phyloP scores from a whole-genome alignment of 139 green algal genomes.

The Tetradesmus obliquus region DNA sequence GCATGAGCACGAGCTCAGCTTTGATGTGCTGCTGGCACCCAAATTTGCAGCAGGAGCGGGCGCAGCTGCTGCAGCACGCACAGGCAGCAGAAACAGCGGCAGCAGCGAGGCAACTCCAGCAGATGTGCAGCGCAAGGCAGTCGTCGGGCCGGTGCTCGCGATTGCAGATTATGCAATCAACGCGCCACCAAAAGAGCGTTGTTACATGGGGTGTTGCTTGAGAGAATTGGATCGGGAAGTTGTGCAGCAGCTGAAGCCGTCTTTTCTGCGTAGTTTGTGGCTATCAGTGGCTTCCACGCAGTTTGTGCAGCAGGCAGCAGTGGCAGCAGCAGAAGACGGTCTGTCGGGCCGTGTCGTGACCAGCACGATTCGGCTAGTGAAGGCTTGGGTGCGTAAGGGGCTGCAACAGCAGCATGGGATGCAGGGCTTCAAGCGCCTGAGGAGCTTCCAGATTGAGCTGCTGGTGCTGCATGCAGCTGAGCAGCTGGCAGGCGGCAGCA shows the following conservation, averaged over 20 bases:
- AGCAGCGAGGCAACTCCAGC: background rate
- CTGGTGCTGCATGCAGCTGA: slow-evolving; percentile 20
- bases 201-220: background rate
- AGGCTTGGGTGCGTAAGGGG: background rate
- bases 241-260: background rate
- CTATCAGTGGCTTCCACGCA: background rate
- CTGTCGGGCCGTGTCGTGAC: slow-evolving; percentile 1
- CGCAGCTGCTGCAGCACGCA: background rate
- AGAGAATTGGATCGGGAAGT: background rate
- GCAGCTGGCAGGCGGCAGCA: background rate
- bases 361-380: background rate
- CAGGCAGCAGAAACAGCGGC: background rate
- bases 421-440: background rate
- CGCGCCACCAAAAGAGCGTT: too few species aligned
- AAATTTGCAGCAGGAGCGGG: background rate
- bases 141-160: background rate
- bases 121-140: background rate
- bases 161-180: background rate
- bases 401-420: background rate
- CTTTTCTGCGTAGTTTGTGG: background rate
- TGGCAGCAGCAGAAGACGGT: background rate
- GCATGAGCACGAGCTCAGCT: background rate
- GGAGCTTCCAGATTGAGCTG: background rate
- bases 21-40: background rate
- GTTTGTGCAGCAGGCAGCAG: background rate